Evolutionary conservation across 2,329 filamentous ascomycete genomes (phyloP), one percentile per base, ranked within the genome.

Genomic region (Aspergillus novoparasiticus): DNA sequence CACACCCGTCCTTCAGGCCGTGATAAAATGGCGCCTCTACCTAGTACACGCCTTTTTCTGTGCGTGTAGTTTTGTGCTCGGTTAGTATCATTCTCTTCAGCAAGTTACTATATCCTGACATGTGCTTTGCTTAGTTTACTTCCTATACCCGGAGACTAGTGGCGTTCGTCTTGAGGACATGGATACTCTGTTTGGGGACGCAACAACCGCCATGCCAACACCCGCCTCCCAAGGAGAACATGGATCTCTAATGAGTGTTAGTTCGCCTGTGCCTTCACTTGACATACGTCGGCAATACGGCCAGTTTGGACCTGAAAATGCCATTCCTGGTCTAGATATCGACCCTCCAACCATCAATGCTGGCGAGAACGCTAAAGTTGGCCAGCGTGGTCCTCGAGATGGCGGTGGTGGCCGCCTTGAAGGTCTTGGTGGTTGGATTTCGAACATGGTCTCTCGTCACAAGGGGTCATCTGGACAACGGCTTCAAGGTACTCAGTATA

Each of bases 21-120:
- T 86, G 80, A 98, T 99, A 72, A 87, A 90, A 72, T 99, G 95
- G 95, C 88, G 95, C 39, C 83, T 98, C 64, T 99, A 99, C 74
- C 85, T 99, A 55, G 84, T 99, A 19, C 95, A 99, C 78, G 95
- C 95, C 1, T 97, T 98, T 78, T 98, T 97, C 82, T 99, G 95
- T 76, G 93, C 92, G 59, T 88, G 90, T 68, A 97, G 93, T 85
- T 97, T 99, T 75, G 90, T 99, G 62, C 89, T 98, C 80, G 95
- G 94, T 97, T 85, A 86, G 91, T 85, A 32, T 21, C 16, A 48
- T 50, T 64, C 59, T 59, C 46, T 51, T 48, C n/a, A 39, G 56
- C 11, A n/a, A 8, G 46, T 28, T 36, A 41, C 8, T 6, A 16
- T 8, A 21, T 36, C 36, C 26, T 63, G 54, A 46, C 41, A 9